These are phyloP conservation scores for Termitomyces sp. DNA, from an alignment of 768 basidiomycete genomes.

Conservation along the genomic window DNA sequence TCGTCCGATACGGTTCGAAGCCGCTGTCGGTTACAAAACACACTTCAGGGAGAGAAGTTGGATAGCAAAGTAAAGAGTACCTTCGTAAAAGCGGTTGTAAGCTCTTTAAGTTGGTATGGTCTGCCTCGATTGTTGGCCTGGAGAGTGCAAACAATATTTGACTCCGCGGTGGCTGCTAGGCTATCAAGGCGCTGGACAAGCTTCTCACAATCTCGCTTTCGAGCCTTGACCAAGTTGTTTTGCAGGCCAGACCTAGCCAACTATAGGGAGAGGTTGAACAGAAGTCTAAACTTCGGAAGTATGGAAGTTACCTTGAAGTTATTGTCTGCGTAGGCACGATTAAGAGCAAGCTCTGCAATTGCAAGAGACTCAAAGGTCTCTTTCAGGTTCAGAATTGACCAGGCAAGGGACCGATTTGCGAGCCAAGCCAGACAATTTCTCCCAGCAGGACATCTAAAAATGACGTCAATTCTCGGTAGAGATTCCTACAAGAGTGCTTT, in stretches of 20 bases:
- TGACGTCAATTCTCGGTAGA: slow-evolving; percentile 14
- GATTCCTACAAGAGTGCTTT: background rate
- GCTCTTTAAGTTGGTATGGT: slow-evolving; percentile 15
- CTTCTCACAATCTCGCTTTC: slow-evolving; percentile 11
- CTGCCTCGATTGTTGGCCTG: slow-evolving; percentile 10
- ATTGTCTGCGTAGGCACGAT: slow-evolving; percentile 7
- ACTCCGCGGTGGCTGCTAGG: slow-evolving; percentile 2
- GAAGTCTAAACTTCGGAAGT: background rate
- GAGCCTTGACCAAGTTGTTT: slow-evolving; percentile 12
- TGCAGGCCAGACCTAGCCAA: slow-evolving; percentile 12
- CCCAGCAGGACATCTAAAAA: slow-evolving; percentile 10
- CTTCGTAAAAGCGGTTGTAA: slow-evolving; percentile 18
- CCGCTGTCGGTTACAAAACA: slow-evolving; percentile 6
- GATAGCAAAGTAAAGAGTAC: background rate
- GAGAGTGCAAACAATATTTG: slow-evolving; percentile 10
- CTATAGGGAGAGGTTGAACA: background rate
- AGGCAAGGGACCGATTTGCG: slow-evolving; percentile 12
- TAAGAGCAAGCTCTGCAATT: slow-evolving; percentile 5
- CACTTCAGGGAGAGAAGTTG: background rate
- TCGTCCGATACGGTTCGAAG: slow-evolving; percentile 7
- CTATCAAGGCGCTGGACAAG: slow-evolving; percentile 6
- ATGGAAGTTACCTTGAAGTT: slow-evolving; percentile 12
- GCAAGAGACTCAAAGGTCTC: slow-evolving; percentile 1
- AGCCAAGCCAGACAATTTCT: slow-evolving; percentile 12
- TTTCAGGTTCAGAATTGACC: slow-evolving; percentile 14